Conservation (phyloP, 352 stramenopile species). For the Globisporangium parvum region DNA sequence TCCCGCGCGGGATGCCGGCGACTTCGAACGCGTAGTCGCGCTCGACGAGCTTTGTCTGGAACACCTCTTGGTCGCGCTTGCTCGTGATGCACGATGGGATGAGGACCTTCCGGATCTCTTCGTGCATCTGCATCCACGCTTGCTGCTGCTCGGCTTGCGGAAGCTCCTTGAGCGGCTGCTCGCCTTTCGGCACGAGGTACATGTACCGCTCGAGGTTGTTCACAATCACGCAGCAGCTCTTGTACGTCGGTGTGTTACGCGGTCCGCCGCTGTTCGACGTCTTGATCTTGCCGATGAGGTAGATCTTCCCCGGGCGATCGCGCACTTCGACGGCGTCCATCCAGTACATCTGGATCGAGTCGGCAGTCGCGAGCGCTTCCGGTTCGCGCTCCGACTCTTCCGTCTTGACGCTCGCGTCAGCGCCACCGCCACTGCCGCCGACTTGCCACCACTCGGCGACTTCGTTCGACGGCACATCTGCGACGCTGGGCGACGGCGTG, state of each 20-base stretch:
- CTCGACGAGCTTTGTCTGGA: conserved; percentile 93
- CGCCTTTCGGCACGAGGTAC: conserved; percentile 85
- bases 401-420: conserved; percentile 15
- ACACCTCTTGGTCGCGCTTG: conserved; percentile 74
- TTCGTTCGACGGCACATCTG: conserved; percentile 79
- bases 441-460: conserved; percentile 81
- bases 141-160: conserved; percentile 88
- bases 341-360: conserved; percentile 95
- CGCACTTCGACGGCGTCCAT: conserved; percentile 96
- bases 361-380: conserved; percentile 27
- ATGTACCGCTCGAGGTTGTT: conserved; percentile 94
- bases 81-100: conserved; percentile 76
- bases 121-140: conserved; percentile 76
- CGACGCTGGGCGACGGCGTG: conserved; percentile 9
- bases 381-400: conserved; percentile 24
- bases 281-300: conserved; percentile 97
- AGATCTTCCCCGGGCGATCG: conserved; percentile 91
- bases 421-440: conserved; percentile 18
- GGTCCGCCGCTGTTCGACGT: conserved; percentile 18
- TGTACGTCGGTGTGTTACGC: conserved; percentile 56
- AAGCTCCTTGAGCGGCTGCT: conserved; percentile 68
- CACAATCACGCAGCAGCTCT: conserved; percentile 95
- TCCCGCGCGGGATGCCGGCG: conserved; percentile 90
- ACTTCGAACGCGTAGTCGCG: conserved; percentile 98
- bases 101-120: conserved; percentile 91